Evolutionary conservation across 371 early-diverging fungal species (phyloP).

Genomic region (Umbelopsis sp.): DNA sequence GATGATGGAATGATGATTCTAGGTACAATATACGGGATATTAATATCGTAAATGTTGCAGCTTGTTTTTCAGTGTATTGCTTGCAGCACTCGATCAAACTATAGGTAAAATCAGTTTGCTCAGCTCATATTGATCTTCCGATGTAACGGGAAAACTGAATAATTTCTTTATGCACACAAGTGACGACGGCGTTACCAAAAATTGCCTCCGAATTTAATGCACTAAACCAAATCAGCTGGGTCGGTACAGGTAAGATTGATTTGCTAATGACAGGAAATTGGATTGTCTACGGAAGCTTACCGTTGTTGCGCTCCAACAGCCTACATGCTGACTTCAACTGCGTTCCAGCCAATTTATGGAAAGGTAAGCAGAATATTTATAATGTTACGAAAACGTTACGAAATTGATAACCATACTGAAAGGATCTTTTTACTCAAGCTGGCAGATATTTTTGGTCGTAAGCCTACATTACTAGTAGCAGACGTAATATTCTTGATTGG

Average conservation of each 20-base stretch:
- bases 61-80: constrained; percentile 3
- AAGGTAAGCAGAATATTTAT: constrained; percentile 23
- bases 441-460: constrained; percentile 59
- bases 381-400: constrained; percentile 22
- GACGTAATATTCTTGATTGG: constrained; percentile 52
- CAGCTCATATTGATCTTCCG: too few relatives aligned
- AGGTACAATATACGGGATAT: too few relatives aligned
- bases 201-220: constrained; percentile 49
- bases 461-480: constrained; percentile 43
- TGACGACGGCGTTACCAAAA: constrained; percentile 41
- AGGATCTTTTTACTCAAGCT: neutral
- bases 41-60: neutral
- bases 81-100: constrained; percentile 5
- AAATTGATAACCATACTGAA: neutral
- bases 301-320: neutral
- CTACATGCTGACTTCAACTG: constrained; percentile 43
- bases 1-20: neutral
- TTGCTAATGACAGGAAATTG: neutral
- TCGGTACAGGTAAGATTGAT: constrained; percentile 37
- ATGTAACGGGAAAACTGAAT: neutral
- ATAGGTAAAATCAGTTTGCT: neutral
- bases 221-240: constrained; percentile 65
- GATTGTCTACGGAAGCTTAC: neutral
- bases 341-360: constrained; percentile 48
- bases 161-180: constrained; percentile 2